Percentiles rank a stretch among this genome's conserved stretches.
These are phyloP conservation scores for Colletotrichum godetiae DNA, from an alignment of 2,329 filamentous ascomycete species.

Conservation along the genomic window DNA sequence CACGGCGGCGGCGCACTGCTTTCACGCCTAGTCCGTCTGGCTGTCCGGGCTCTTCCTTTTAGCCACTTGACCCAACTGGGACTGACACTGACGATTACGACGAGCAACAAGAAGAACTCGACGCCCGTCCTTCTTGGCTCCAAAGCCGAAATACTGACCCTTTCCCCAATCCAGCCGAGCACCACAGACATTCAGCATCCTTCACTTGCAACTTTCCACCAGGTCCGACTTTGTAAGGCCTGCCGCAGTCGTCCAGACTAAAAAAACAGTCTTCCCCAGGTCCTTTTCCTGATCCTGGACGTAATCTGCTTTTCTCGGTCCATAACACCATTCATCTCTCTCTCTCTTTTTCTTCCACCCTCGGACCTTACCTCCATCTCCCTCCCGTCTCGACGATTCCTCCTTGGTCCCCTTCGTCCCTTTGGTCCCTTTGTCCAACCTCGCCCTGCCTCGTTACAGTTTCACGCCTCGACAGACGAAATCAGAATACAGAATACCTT, in stretches of 20 bases:
- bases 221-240: not conserved
- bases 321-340: constrained; percentile 19
- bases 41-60: constrained; percentile 18
- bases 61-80: constrained; percentile 26
- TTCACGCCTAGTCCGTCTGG: constrained; percentile 15
- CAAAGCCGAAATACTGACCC: constrained; percentile 25
- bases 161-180: constrained; percentile 24
- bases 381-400: constrained; percentile 20
- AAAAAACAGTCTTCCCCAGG: constrained; percentile 12
- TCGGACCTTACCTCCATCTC: constrained; percentile 31
- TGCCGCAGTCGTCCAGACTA: not conserved
- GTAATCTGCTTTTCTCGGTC: constrained; percentile 14
- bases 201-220: constrained; percentile 1
- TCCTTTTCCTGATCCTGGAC: not conserved
- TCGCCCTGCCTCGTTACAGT: constrained; percentile 8
- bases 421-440: constrained; percentile 30
- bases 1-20: constrained; percentile 5
- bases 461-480: constrained; percentile 3
- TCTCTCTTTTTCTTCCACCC: not conserved
- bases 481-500: not conserved
- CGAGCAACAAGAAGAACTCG: not conserved
- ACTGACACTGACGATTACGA: constrained; percentile 17
- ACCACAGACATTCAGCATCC: constrained; percentile 15
- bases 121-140: constrained; percentile 21
- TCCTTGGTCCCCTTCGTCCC: constrained; percentile 13